phyloP scores from a whole-genome alignment of 2,329 filamentous ascomycete genomes.

The Bipolaris oryzae region DNA sequence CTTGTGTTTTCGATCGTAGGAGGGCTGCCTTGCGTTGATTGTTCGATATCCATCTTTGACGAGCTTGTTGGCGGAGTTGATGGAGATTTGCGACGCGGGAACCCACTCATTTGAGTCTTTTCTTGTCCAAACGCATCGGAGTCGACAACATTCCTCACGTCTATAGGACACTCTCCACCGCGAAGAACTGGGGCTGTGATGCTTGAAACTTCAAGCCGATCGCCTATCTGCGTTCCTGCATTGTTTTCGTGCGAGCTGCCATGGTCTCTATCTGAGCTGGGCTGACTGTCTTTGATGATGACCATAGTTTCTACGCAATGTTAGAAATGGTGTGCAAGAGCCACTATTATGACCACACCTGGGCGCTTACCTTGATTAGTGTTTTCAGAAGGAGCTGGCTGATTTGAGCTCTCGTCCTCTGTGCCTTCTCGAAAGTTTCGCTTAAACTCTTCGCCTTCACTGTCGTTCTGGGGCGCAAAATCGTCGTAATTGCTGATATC shows the following conservation, averaged over 20 bases:
- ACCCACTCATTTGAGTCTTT: slow-evolving; percentile 13
- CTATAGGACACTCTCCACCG: slow-evolving; percentile 8
- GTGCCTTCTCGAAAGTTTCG: slow-evolving; percentile 7
- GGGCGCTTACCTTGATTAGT: slow-evolving; percentile 19
- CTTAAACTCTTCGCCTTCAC: slow-evolving; percentile 4
- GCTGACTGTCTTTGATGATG: slow-evolving; percentile 17
- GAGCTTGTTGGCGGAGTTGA: slow-evolving; percentile 13
- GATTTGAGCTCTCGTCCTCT: slow-evolving; percentile 14
- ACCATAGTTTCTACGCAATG: slow-evolving; percentile 19
- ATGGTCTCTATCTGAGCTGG: slow-evolving; percentile 9
- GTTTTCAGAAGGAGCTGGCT: slow-evolving; percentile 14
- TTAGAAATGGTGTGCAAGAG: slow-evolving; percentile 18
- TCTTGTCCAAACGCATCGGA: not conserved
- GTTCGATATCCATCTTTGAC: slow-evolving; percentile 14
- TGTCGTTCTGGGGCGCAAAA: slow-evolving; percentile 6
- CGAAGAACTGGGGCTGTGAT: slow-evolving; percentile 8
- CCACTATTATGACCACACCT: slow-evolving; percentile 5
- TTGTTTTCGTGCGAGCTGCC: slow-evolving; percentile 11
- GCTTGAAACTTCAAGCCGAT: slow-evolving; percentile 12
- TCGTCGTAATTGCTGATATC: slow-evolving; percentile 8
- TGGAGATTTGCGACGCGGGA: slow-evolving; percentile 4
- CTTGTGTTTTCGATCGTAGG: slow-evolving; percentile 11
- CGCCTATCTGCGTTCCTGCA: slow-evolving; percentile 10
- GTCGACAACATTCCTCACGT: slow-evolving; percentile 1
- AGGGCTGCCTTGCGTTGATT: slow-evolving; percentile 12